These are phyloP conservation scores for Crithidia acanthocephali DNA, from an alignment of 208 protist genomes.

Conservation along the genomic window DNA sequence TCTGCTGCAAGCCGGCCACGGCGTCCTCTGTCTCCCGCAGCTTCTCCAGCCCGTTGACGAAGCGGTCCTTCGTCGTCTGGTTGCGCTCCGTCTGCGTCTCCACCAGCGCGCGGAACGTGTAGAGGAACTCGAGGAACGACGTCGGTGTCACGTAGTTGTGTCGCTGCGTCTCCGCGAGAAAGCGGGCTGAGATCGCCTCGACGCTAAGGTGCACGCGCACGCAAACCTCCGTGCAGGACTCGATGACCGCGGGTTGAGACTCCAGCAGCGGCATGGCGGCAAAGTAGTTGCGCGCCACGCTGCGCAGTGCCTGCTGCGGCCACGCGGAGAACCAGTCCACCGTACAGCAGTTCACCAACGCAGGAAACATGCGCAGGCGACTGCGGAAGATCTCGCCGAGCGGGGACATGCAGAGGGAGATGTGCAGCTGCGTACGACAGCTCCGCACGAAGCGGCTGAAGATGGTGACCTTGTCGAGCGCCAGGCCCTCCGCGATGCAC, in stretches of 20 bases:
- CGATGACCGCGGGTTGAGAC: constrained; percentile 40
- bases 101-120: constrained; percentile 91
- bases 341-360: constrained; percentile 98
- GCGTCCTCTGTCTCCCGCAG: constrained; percentile 94
- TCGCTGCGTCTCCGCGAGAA: constrained; percentile 92
- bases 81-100: constrained; percentile 84
- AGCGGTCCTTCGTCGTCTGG: constrained; percentile 77
- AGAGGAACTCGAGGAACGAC: constrained; percentile 97
- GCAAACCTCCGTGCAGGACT: constrained; percentile 90
- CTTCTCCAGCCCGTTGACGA: constrained; percentile 96
- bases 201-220: constrained; percentile 96
- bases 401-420: constrained; percentile 97
- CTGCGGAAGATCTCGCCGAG: constrained; percentile 96
- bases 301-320: constrained; percentile 95
- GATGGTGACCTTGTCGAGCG: constrained; percentile 94
- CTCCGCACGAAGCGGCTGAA: constrained; percentile 95
- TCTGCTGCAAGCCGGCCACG: constrained; percentile 94
- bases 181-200: constrained; percentile 85
- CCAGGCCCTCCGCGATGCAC: constrained; percentile 90
- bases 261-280: constrained; percentile 45
- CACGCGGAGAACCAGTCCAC: constrained; percentile 99
- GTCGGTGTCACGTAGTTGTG: constrained; percentile 99
- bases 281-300: constrained; percentile 94
- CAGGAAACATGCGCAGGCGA: constrained; percentile 98
- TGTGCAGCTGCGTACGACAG: constrained; percentile 96